Base-by-base conservation (phyloP, 306 rosid species). In the Delonix regia region DNA sequence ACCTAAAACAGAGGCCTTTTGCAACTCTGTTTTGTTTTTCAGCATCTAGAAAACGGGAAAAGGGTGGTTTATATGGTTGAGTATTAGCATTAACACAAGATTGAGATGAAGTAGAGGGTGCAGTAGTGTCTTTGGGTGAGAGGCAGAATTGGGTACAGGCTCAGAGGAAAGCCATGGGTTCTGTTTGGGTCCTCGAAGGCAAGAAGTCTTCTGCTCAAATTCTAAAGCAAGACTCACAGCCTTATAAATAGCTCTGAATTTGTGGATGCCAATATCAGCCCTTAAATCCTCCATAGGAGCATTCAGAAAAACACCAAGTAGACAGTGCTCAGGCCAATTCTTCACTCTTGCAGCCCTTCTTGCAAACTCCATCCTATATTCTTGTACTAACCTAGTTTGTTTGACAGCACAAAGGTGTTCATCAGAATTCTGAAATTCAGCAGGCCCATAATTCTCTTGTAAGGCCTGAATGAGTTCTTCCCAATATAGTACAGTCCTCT, bases 61-160 rank as follows among this genome's bases (percentile, higher is more conserved):
- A 6, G 2, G 6, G 2, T 34, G 38, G 38, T n/a, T 34, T 2
- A 6, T 2, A 2, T 34, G 4, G 6, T 34, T 2, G 38, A 6
- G 38, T 6, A 34, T n/a, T n/a, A n/a, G n/a, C n/a, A n/a, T n/a
- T n/a, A n/a, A n/a, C n/a, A n/a, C n/a, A 5, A 0, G 13, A 2
- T 3, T 9, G 47, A 42, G 9, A 9, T 7, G 12, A 1, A 41
- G 45, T 0, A 7, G 6, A 8, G 9, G 45, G 9, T 2, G 2
- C 11, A 8, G 0, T 0, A 0, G 49, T 4, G n/a, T n/a, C n/a
- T n/a, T n/a, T n/a, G n/a, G n/a, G n/a, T n/a, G n/a, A n/a, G n/a
- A n/a, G 12, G 4, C 0, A 0, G 16, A 4, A 3, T 1, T 0
- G 2, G n/a, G 4, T 3, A 5, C n/a, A 0, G 4, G 0, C 1